Percentiles rank a stretch among this genome's conserved stretches.
Conservation (phyloP, 2,329 filamentous ascomycete species). For the Microcyclospora pomicola region DNA sequence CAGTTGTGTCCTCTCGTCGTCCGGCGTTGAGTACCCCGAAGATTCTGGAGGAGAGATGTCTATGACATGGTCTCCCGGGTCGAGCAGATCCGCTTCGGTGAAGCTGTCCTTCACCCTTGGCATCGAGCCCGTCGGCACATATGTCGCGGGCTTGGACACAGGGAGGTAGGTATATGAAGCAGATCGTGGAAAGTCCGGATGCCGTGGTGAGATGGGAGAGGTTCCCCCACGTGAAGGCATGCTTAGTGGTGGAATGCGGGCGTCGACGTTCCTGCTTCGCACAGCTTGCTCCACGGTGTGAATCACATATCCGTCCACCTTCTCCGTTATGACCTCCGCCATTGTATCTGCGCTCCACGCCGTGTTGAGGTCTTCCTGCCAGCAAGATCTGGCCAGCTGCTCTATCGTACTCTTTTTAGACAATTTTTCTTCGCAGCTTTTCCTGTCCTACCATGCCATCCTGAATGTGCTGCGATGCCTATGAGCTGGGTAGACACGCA, state of each 20-base stretch:
- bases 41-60: conserved; percentile 26
- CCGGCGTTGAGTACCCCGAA: conserved; percentile 32
- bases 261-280: conserved; percentile 5
- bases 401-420: no score
- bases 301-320: conserved; percentile 5
- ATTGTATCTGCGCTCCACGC: conserved; percentile 1
- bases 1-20: conserved; percentile 18
- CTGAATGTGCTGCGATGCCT: no score
- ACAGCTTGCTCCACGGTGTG: conserved; percentile 5
- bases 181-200: conserved; percentile 33
- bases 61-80: conserved; percentile 20
- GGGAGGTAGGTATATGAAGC: conserved; percentile 47
- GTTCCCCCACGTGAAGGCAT: conserved; percentile 1
- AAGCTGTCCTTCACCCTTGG: conserved; percentile 35
- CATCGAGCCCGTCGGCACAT: conserved; percentile 13
- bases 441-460: no score
- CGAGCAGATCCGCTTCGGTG: conserved; percentile 32
- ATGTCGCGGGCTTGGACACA: conserved; percentile 19
- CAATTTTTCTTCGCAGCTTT: no score
- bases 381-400: no score
- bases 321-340: conserved; percentile 12
- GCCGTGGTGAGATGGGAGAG: conserved; percentile 6
- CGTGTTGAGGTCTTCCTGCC: no score
- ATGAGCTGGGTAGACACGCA: no score
- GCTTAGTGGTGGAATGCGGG: conserved; percentile 4